These are phyloP conservation scores for Naganishia friedmannii DNA, from an alignment of 768 basidiomycete genomes.

Conservation along the genomic window DNA sequence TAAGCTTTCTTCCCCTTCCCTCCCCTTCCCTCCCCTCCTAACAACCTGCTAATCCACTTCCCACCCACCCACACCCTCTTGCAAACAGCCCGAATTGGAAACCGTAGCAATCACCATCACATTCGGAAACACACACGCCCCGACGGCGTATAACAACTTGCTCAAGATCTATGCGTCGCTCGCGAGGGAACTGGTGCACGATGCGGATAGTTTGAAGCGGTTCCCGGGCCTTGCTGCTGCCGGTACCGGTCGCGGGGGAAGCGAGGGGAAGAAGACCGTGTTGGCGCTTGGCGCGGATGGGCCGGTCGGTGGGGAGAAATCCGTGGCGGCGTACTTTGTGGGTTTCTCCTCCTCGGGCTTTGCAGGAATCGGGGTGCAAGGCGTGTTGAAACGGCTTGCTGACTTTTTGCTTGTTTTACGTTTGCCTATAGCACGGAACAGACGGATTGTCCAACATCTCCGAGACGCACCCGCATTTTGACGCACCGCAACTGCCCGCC, in stretches of 20 bases:
- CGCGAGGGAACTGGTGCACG: conserved; percentile 54
- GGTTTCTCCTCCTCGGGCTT: conserved; percentile 33
- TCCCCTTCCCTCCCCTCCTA: neutral
- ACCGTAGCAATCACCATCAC: conserved; percentile 72
- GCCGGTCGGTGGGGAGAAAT: conserved; percentile 69
- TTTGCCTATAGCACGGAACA: conserved; percentile 44
- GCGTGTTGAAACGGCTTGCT: too few species aligned
- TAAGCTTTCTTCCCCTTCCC: conserved; percentile 25
- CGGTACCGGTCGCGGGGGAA: too few species aligned
- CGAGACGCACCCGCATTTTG: conserved; percentile 50
- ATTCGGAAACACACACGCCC: conserved; percentile 56
- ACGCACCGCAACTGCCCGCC: conserved; percentile 33
- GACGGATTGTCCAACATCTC: conserved; percentile 53
- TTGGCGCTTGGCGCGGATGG: conserved; percentile 64
- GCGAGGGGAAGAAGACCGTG: conserved; percentile 57
- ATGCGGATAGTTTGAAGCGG: conserved; percentile 59
- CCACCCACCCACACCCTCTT: too few species aligned
- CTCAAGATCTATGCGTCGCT: conserved; percentile 72
- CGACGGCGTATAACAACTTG: conserved; percentile 62
- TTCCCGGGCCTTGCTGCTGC: conserved; percentile 58
- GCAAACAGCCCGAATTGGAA: conserved; percentile 72
- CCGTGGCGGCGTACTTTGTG: conserved; percentile 74
- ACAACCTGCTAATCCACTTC: neutral
- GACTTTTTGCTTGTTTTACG: too few species aligned
- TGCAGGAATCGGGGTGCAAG: too few species aligned